Evolutionary conservation across 345 rosid genomes (phyloP), one percentile per base, ranked within the genome.

Genomic region (Orychophragmus violaceus): DNA sequence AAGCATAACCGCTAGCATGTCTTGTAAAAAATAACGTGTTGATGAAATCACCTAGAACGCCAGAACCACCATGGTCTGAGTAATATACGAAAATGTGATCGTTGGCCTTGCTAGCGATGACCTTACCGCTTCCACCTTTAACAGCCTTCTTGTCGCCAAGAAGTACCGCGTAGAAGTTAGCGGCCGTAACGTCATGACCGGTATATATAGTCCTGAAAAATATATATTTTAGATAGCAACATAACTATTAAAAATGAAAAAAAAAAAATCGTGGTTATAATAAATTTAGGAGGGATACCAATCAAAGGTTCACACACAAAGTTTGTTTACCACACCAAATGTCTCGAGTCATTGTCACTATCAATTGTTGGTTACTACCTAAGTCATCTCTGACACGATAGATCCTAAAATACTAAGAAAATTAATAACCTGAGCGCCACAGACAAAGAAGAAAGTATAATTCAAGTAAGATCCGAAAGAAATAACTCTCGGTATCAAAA

Each of bases 1-100:
- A 46, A 54, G 9, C 9, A 65, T n/a, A n/a, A 46, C 9, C 11
- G 5, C 2, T 24, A 35, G 12, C 42, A 18, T 53, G 8, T n/a
- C n/a, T n/a, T n/a, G n/a, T n/a, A 27, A 39, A 46, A 14, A 53
- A 18, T 23, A n/a, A n/a, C n/a, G n/a, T n/a, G n/a, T n/a, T n/a
- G n/a, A n/a, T n/a, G n/a, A n/a, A n/a, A n/a, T n/a, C n/a, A 90
- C 99, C 99, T 14, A 88, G 99, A 77, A 94, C 91, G 28, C 99
- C 96, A 0, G 99, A 96, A 59, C 97, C 97, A 30, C 99, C 99
- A 63, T 94, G 97, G 68, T 94, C 97, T 0, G 97, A 68, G 73
- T 87, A 94, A 76, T 82, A 90, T 10, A 90, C 10, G 68, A 94
- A 94, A 62, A 94, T 87, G 73, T 91, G 81, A 63, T 94, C 99